Conservation (phyloP, 139 green algal species). For the Trebouxia sp. region DNA sequence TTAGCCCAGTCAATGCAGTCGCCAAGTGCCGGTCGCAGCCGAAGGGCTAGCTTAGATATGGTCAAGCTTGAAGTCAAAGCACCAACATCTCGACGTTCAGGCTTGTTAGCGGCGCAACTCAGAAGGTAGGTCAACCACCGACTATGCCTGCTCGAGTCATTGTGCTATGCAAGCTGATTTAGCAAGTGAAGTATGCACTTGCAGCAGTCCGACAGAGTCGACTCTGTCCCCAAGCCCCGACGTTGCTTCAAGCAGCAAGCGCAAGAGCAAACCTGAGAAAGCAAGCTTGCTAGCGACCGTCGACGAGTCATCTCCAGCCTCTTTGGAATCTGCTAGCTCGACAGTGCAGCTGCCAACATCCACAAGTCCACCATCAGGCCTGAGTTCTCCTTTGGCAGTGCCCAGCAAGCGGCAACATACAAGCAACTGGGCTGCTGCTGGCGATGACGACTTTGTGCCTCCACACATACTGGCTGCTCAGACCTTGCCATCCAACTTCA, state of each 20-base stretch:
- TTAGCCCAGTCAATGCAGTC: too few species aligned
- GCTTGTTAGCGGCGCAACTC: neutral
- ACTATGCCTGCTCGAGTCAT: neutral
- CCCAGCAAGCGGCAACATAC: neutral
- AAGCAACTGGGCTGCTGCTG: neutral
- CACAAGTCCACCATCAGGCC: neutral
- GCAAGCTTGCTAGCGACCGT: neutral
- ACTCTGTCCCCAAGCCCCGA: neutral
- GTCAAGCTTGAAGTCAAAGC: slow-evolving; percentile 9
- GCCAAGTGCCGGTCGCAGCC: too few species aligned
- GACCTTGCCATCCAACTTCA: neutral
- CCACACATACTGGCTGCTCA: neutral
- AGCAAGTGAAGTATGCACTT: neutral
- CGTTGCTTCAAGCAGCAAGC: neutral
- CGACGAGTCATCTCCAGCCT: neutral
- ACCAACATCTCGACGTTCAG: neutral
- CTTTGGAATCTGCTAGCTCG: neutral
- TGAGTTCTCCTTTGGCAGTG: neutral
- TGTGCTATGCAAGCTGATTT: neutral
- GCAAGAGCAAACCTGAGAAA: neutral
- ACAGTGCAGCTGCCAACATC: neutral
- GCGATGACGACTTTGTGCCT: neutral
- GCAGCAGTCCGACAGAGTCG: neutral
- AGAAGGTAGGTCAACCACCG: neutral
- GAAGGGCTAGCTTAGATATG: neutral